Evolutionary conservation across 352 stramenopile genomes (phyloP).

Genomic region (Globisporangium okanoganense): DNA sequence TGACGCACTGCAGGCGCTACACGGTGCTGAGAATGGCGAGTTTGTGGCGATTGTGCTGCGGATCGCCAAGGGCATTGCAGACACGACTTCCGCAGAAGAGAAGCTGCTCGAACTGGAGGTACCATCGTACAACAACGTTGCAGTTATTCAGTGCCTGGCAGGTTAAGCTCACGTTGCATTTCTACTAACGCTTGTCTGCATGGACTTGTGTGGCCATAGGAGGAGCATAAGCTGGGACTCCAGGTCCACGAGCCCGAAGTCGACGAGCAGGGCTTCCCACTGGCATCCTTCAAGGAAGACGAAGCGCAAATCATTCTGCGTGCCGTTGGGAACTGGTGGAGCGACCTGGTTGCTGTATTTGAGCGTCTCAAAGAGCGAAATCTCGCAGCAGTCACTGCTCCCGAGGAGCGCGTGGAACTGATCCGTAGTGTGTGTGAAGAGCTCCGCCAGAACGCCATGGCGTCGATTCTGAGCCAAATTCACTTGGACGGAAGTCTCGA

Average conservation of each 20-base stretch:
- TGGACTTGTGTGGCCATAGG: slow-evolving; percentile 3
- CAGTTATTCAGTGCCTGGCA: background rate
- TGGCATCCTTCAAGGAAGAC: background rate
- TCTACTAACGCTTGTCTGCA: background rate
- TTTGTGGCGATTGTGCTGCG: slow-evolving; percentile 69
- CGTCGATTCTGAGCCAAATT: slow-evolving; percentile 28
- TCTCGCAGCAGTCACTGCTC: slow-evolving; percentile 13
- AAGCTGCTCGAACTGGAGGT: slow-evolving; percentile 48
- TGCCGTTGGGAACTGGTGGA: slow-evolving; percentile 66
- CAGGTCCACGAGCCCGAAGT: slow-evolving; percentile 1
- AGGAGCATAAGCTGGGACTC: slow-evolving; percentile 9
- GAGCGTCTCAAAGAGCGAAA: slow-evolving; percentile 22
- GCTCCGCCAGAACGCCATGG: slow-evolving; percentile 25
- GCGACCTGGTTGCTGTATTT: slow-evolving; percentile 48
- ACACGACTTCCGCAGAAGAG: slow-evolving; percentile 36
- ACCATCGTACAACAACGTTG: background rate
- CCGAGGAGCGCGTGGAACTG: slow-evolving; percentile 33
- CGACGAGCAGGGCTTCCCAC: background rate
- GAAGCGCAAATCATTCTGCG: slow-evolving; percentile 38
- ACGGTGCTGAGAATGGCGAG: slow-evolving; percentile 24
- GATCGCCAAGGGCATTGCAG: slow-evolving; percentile 39
- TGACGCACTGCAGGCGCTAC: slow-evolving; percentile 29
- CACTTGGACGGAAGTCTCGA: slow-evolving; percentile 40
- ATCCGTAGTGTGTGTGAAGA: slow-evolving; percentile 43
- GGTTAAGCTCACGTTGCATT: no score